A percentile compares a stretch with the other conserved stretches of the same genome.
These are phyloP conservation scores for Eragrostis curvula DNA, from an alignment of 176 grass and related monocot genomes.

Conservation along the genomic window DNA sequence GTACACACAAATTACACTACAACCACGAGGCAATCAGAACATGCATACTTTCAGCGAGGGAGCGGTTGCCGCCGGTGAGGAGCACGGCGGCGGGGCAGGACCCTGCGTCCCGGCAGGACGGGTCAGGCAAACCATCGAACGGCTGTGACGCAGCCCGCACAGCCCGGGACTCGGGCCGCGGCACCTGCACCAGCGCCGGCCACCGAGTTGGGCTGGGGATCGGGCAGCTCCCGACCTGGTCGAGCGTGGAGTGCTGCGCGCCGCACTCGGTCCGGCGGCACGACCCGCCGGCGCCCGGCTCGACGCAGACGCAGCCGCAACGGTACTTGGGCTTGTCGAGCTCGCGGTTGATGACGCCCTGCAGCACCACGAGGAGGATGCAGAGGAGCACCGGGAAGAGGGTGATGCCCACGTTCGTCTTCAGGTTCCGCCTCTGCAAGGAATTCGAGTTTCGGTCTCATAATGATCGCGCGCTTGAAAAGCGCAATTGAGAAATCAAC, in stretches of 20 bases:
- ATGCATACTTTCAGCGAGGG: conserved; percentile 67
- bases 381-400: conserved; percentile 82
- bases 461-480: no score
- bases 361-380: conserved; percentile 58
- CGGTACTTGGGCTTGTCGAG: conserved; percentile 72
- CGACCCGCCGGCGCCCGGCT: conserved; percentile 21
- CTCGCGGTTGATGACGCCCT: conserved; percentile 65
- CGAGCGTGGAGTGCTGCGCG: conserved; percentile 71
- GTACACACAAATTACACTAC: not conserved
- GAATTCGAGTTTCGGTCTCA: no score
- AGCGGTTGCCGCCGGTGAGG: conserved; percentile 70
- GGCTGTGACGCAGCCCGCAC: conserved; percentile 7
- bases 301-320: conserved; percentile 72
- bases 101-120: conserved; percentile 46
- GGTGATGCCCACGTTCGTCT: conserved; percentile 76
- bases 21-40: not conserved
- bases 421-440: conserved; percentile 78
- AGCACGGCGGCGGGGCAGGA: conserved; percentile 71
- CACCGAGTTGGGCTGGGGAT: conserved; percentile 59
- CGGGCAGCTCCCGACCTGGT: conserved; percentile 74
- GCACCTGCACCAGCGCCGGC: conserved; percentile 80
- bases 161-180: conserved; percentile 54
- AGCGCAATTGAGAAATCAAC: no score
- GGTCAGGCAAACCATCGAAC: conserved; percentile 55
- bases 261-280: conserved; percentile 76